Base-by-base conservation (phyloP, 345 rosid species). In the Dipteronia sinensis region DNA sequence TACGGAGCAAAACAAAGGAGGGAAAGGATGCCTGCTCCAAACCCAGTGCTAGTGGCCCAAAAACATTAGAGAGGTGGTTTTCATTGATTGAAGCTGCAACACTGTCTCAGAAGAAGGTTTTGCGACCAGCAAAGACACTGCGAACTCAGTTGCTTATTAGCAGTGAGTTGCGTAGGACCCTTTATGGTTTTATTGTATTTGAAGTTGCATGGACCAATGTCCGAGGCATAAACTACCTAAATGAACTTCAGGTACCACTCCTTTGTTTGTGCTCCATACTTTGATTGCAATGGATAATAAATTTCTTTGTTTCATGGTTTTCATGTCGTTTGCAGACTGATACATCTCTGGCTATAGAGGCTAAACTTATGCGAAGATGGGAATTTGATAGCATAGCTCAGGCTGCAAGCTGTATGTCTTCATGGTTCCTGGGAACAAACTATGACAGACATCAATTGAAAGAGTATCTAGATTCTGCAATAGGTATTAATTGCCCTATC, bases 281-380 rank as follows among this genome's bases (percentile, higher is more conserved):
- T 75, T 66, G 20, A 65, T 31, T 70, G 61, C 44, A 34, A 29
- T 47, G 81, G 20, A 75, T 63, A 31, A 5, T 53, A 65, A 23
- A 62, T 47, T 46, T 78, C 71, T 17, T 64, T 75, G 46, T 71
- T 82, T 76, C 81, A 78, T 77, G 68, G 68, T 79, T 83, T 46
- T 80, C 42, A 69, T 78, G 71, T 76, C 27, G 47, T 51, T 53
- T 87, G 83, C 89, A 97, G 99, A 90, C 96, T n/a, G 98, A 93
- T 75, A 91, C 99, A 44, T 91, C 93, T 79, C 83, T 97, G 62
- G 99, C 99, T 56, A 58, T 97, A 27, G 99, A 97, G 84, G 84
- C 98, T 71, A 97, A 91, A 83, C 58, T 88, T 74, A 94, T 94
- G 99, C 90, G 67, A 80, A 89, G 98, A 86, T 97, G 98, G 99